Percentiles rank a stretch among this genome's conserved stretches.
phyloP scores from a whole-genome alignment of 1,139 yeast species.

The Pichia sp. region DNA sequence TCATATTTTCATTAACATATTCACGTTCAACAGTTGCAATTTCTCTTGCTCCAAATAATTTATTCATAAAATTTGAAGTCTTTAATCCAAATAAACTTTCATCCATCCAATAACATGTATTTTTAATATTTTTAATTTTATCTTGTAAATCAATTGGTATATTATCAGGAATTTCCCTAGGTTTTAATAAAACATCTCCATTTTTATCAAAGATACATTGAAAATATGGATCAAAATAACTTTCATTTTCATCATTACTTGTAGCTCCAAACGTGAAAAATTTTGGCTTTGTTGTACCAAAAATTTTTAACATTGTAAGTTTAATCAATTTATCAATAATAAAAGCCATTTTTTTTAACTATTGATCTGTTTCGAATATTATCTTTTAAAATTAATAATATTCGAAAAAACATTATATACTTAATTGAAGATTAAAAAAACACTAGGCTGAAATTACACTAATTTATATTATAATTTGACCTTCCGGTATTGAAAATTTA shows the following conservation, averaged over 20 bases:
- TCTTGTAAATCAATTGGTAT: constrained; percentile 1
- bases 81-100: constrained; percentile 54
- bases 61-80: constrained; percentile 5
- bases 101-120: constrained; percentile 62
- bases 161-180: constrained; percentile 5
- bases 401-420: too few species aligned
- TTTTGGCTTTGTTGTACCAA: constrained; percentile 10
- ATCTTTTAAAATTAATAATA: too few species aligned
- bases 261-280: background rate
- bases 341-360: constrained; percentile 1
- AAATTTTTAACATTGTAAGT: constrained; percentile 4
- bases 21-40: background rate
- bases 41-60: constrained; percentile 7
- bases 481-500: too few species aligned
- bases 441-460: too few species aligned
- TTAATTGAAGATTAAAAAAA: too few species aligned
- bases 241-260: background rate
- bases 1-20: background rate
- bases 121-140: constrained; percentile 26
- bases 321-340: constrained; percentile 4
- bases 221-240: constrained; percentile 12
- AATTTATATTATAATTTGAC: too few species aligned
- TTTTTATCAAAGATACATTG: background rate
- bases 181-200: background rate
- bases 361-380: too few species aligned